Evolutionary conservation across 2,329 filamentous ascomycete species (phyloP), one percentile per base, ranked within the genome.

Genomic region (Thyridium curvatum): DNA sequence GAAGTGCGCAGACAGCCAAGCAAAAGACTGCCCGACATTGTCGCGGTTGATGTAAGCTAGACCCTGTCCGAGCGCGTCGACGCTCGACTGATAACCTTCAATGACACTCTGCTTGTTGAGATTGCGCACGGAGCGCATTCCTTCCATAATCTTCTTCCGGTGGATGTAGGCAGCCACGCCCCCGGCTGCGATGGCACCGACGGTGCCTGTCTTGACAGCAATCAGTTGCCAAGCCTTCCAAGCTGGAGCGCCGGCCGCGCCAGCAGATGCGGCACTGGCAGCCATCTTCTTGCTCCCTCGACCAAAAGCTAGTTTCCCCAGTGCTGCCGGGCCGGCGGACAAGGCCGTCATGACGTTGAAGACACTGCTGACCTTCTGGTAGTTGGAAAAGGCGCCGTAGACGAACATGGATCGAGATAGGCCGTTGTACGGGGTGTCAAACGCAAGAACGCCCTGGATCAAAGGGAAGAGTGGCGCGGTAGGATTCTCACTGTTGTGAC

Each of bases 381-480:
- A 78, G 54, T 77, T 76, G 37, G 71, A 74, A 40, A 78, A 77
- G 26, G 73, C 74, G 33, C 74, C 74, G 45, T 78, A 78, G 33
- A 77, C 74, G 43, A 78, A 77, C 72, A 78, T 75, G 35, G 70
- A 72, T 12, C 74, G 61, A 3, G 74, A 70, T 13, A 78, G 69
- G 7, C 82, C 82, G 41, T 87, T 79, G 60, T 83, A 94, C 0
- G 89, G 89, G 0, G 89, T 94, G 59, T 94, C 88, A 51, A 93
- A 93, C 7, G 86, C 79, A 28, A 94, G 69, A 13, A 94, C 71
- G 36, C 84, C 88, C 52, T 87, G 83, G 42, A 94, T 83, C 39
- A 86, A 76, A 1, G 88, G 88, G 58, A 94, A 94, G 59, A 88
- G 78, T 12, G 53, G 48, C 2, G 40, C 34, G 1, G 41, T 42